Evolutionary conservation across 495 filamentous ascomycete genomes (phyloP).

Genomic region (Penicillium cataractarum): DNA sequence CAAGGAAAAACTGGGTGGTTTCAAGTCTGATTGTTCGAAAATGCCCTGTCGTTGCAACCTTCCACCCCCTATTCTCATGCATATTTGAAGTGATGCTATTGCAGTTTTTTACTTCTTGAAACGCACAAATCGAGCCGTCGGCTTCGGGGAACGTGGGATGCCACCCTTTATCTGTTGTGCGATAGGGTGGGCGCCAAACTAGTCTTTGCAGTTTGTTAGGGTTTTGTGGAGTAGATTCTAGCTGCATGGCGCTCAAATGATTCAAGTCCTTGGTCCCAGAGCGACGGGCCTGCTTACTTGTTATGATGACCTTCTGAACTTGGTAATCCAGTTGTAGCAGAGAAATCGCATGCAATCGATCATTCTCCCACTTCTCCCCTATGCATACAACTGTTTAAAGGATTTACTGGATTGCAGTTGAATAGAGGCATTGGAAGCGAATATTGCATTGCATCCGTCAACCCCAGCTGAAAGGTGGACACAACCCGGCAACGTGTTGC

Average conservation of each 20-base stretch:
- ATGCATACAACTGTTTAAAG: neutral
- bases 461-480: slow-evolving; percentile 13
- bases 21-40: slow-evolving; percentile 3
- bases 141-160: slow-evolving; percentile 17
- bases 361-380: neutral
- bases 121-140: slow-evolving; percentile 5
- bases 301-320: too few species aligned
- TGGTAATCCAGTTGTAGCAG: neutral
- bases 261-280: neutral
- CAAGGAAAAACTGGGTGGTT: slow-evolving; percentile 6
- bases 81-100: neutral
- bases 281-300: slow-evolving; percentile 1
- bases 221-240: slow-evolving; percentile 25
- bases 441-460: neutral
- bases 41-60: slow-evolving; percentile 3
- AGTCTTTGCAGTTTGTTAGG: slow-evolving; percentile 14
- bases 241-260: slow-evolving; percentile 15
- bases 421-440: slow-evolving; percentile 1
- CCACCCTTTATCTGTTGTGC: slow-evolving; percentile 11
- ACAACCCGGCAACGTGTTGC: slow-evolving; percentile 5
- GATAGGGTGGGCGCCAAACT: slow-evolving; percentile 10
- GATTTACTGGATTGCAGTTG: neutral
- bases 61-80: slow-evolving; percentile 3
- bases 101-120: slow-evolving; percentile 2
- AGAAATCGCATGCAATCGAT: neutral